Conservation (phyloP, 148 eudicot species). For the Pouteria glomerata region DNA sequence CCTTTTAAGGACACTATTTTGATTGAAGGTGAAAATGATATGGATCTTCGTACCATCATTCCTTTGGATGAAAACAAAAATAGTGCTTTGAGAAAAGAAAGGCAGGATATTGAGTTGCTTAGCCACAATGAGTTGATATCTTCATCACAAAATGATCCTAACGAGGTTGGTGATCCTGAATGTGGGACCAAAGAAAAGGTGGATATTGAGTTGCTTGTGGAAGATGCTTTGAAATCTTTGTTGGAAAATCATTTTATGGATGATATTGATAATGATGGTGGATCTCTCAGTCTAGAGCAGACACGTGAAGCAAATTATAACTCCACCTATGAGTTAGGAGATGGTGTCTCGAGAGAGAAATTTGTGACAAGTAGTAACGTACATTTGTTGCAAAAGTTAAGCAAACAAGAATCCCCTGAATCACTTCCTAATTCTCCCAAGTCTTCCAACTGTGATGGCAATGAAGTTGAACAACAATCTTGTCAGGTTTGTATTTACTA, state of each 20-base stretch:
- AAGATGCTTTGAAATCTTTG: slow-evolving; percentile 13
- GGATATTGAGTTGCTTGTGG: not conserved
- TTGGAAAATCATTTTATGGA: slow-evolving; percentile 18
- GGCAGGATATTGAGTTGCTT: slow-evolving; percentile 13
- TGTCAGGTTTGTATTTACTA: slow-evolving; percentile 34
- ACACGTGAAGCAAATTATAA: slow-evolving; percentile 19
- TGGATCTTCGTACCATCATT: slow-evolving; percentile 14
- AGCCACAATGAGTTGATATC: slow-evolving; percentile 20
- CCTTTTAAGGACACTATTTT: slow-evolving; percentile 36
- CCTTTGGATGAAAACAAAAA: slow-evolving; percentile 12
- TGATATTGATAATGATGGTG: slow-evolving; percentile 6
- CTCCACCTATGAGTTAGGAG: slow-evolving; percentile 18
- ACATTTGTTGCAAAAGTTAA: slow-evolving; percentile 17
- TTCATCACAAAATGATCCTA: slow-evolving; percentile 19
- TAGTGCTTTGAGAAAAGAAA: slow-evolving; percentile 17
- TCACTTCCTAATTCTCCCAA: slow-evolving; percentile 28
- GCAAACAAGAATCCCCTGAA: slow-evolving; percentile 24
- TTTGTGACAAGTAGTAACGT: slow-evolving; percentile 7
- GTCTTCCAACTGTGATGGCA: slow-evolving; percentile 20
- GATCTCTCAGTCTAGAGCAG: slow-evolving; percentile 9
- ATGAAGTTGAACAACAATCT: slow-evolving; percentile 17
- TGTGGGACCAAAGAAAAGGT: slow-evolving; percentile 20
- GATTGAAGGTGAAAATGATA: slow-evolving; percentile 31
- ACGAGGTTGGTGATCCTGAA: slow-evolving; percentile 14
- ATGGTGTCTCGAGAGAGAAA: slow-evolving; percentile 16